Percentiles rank a stretch among this genome's conserved stretches.
phyloP scores from a whole-genome alignment of 2,329 filamentous ascomycete genomes.

The Fusarium guadeloupense region DNA sequence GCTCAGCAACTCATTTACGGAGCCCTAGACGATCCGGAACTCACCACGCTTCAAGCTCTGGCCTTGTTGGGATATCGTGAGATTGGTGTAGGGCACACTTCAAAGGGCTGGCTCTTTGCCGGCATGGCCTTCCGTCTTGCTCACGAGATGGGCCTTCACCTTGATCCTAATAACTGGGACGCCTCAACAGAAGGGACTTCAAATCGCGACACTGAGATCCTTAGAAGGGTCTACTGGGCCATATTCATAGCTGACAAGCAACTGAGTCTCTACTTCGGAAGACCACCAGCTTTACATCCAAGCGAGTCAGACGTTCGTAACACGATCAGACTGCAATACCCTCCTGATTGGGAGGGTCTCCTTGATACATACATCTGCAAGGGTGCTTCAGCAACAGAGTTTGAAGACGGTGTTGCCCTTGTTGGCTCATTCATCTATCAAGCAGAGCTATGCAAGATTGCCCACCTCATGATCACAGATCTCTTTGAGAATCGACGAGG shows the following conservation, averaged over 20 bases:
- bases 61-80: conserved; percentile 57
- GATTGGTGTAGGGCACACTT: conserved; percentile 57
- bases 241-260: conserved; percentile 61
- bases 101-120: conserved; percentile 62
- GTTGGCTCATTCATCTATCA: conserved; percentile 58
- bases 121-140: conserved; percentile 62
- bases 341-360: conserved; percentile 57
- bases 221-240: conserved; percentile 61
- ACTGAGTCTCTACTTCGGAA: conserved; percentile 60
- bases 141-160: conserved; percentile 62
- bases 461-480: conserved; percentile 60
- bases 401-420: conserved; percentile 56
- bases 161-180: conserved; percentile 61
- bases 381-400: conserved; percentile 55
- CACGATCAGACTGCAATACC: conserved; percentile 59
- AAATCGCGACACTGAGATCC: conserved; percentile 56
- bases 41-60: conserved; percentile 58
- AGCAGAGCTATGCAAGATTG: conserved; percentile 59
- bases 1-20: conserved; percentile 57
- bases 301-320: conserved; percentile 60
- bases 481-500: conserved; percentile 59
- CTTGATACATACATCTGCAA: conserved; percentile 59
- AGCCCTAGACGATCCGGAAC: conserved; percentile 56
- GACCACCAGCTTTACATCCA: conserved; percentile 59
- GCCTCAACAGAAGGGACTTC: conserved; percentile 46